phyloP scores from a whole-genome alignment of 2,329 filamentous ascomycete species.

The Aspergillus clavatus region DNA sequence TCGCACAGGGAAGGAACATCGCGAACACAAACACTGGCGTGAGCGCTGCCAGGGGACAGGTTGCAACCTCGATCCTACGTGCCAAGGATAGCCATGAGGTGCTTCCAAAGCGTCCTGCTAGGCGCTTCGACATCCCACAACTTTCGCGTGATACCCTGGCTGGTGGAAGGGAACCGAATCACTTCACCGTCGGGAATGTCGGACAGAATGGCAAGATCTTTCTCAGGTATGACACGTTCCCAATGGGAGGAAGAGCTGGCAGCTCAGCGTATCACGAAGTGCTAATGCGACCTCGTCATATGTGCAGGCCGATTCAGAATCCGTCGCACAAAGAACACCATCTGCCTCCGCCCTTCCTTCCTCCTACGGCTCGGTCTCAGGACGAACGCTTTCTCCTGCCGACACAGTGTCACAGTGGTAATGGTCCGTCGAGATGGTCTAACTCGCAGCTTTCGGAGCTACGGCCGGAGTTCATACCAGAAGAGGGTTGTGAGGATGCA shows the following conservation, averaged over 20 bases:
- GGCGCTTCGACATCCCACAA: constrained; percentile 45
- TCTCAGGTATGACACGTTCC: constrained; percentile 57
- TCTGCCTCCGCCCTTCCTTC: constrained; percentile 28
- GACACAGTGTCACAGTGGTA: constrained; percentile 22
- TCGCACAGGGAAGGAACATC: constrained; percentile 31
- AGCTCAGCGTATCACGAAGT: constrained; percentile 17
- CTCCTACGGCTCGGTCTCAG: constrained; percentile 55
- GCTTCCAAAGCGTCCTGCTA: constrained; percentile 36
- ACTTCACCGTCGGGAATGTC: constrained; percentile 76
- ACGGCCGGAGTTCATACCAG: constrained; percentile 24
- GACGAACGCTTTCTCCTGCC: constrained; percentile 49
- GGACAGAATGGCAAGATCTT: constrained; percentile 80
- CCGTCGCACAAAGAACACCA: constrained; percentile 28
- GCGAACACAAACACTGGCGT: constrained; percentile 26
- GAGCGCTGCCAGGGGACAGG: constrained; percentile 30
- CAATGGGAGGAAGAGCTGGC: constrained; percentile 7
- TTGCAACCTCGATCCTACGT: constrained; percentile 34
- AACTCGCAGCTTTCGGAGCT: constrained; percentile 40
- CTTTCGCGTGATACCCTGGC: constrained; percentile 56
- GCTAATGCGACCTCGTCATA: constrained; percentile 1
- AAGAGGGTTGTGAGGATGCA: constrained; percentile 22
- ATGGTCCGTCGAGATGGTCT: constrained; percentile 37
- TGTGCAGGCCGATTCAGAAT: constrained; percentile 35
- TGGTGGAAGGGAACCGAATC: constrained; percentile 60
- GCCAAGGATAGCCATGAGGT: constrained; percentile 52